Evolutionary conservation across 2,329 filamentous ascomycete species (phyloP), one percentile per base, ranked within the genome.

Genomic region (Penicillium brevicompactum): DNA sequence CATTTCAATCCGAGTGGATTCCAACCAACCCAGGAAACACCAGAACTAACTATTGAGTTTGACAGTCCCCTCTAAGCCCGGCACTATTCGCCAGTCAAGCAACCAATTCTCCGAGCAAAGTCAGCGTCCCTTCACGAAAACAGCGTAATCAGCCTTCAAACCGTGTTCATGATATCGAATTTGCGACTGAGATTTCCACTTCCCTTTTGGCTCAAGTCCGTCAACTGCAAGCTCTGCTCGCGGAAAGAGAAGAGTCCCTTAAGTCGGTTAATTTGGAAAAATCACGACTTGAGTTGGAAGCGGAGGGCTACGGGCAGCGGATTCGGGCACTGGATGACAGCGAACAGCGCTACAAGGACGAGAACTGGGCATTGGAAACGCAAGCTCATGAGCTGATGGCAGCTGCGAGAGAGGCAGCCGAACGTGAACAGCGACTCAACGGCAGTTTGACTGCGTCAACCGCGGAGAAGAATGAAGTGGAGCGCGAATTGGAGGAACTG

Each of bases 361-460:
- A 97, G 74, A 99, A 97, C 72, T 99, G 94, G 94, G 93, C 90
- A 60, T 82, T 99, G 37, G 94, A 99, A 74, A 96, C 92, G 0
- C 90, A 92, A 66, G 83, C 95, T 21, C 94, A 96, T 67, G 92
- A 97, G 60, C 80, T 93, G 41, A 82, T 89, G 49, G 83, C 88
- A 7, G 81, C 84, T 14, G 84, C 89, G 59, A 91, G 87, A 69
- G 91, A 96, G 45, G 84, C 89, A 1, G 80, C 87, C 13, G 92
- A 94, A 68, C 88, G 89, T 57, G 92, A 97, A 73, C 90, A 91
- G 73, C 90, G 90, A 70, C 81, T 97, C 40, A 86, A 83, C 13
- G 88, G 92, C 66, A 83, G 82, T 46, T 79, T 99, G 48, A 89
- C 87, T 56, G 66, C 85, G 27, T 77, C 88, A 11, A 87, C 87